A percentile compares a stretch with the other conserved stretches of the same genome.
Conservation (phyloP, 106 monocot genomes). For the Platanthera zijinensis region DNA sequence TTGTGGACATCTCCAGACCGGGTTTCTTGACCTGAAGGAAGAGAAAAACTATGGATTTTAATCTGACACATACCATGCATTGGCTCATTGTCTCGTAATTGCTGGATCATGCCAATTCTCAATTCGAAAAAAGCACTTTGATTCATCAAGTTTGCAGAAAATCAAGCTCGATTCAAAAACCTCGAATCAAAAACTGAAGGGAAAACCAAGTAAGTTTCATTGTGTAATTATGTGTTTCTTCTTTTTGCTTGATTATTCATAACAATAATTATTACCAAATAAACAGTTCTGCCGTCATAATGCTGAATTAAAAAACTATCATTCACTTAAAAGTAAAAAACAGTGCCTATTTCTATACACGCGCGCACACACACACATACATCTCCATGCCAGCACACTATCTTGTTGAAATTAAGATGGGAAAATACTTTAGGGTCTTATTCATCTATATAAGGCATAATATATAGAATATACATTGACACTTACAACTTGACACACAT, state of each 20-base stretch:
- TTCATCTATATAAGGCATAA: no score
- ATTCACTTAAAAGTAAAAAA: no score
- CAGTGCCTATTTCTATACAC: not conserved
- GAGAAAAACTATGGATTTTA: not conserved
- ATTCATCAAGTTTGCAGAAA: not conserved
- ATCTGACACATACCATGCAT: not conserved
- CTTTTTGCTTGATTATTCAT: no score
- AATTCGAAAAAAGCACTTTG: not conserved
- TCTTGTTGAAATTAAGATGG: no score
- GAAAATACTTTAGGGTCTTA: no score
- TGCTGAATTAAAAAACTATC: no score
- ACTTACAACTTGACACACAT: no score
- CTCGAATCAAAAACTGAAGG: not conserved
- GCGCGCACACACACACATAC: not conserved
- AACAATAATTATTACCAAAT: no score
- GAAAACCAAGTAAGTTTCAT: no score
- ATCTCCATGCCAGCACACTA: not conserved
- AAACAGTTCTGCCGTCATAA: no score
- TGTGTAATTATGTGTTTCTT: no score
- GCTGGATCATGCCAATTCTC: not conserved
- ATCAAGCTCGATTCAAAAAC: not conserved
- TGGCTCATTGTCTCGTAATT: not conserved
- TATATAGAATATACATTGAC: no score
- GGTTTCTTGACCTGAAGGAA: constrained; percentile 86
- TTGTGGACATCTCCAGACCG: constrained; percentile 93